Base-by-base conservation (phyloP, 306 rosid species). In the Vigna reflexopilosa region DNA sequence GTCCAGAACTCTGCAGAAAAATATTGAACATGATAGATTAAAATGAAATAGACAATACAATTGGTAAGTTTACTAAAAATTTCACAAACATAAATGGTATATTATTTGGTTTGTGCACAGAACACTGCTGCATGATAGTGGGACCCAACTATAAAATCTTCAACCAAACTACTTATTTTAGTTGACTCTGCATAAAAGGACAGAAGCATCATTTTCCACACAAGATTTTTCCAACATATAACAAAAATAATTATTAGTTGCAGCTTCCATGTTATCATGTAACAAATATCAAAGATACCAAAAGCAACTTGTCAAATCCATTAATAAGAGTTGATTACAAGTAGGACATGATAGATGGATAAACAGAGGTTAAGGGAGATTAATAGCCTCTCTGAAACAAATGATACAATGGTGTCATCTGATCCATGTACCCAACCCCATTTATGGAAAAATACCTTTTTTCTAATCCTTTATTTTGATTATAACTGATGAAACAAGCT, bases 1-100 rank as follows among this genome's bases (percentile, higher is more conserved):
- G 93, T 83, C 99, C 98, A 95, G 83, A 91, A 95, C 68, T 95
- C 99, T 93, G 94, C 82, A 87, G 67, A 66, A 90, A 77, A 62
- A 78, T 44, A 65, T 85, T 62, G 58, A 28, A 20, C 9, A 17
- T 30, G 56, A 70, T 61, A 36, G 68, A 49, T 17, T 66, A 70
- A 65, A 70, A 78, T 47, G 34, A 48, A 61, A 76, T 45, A 54
- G 72, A 45, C 68, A 42, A 49, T 42, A 28, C 40, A 57, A 57
- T 19, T 16, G 58, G 44, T 42, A 49, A 57, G 44, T 42, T 36
- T 34, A 70, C 50, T 34, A 62, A 16, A 40, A 40, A 7, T 7
- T 3, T 38, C 16, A 75, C 28, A 76, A 12, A 36, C n/a, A 81
- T 40, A 26, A 34, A 59, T 40, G 48, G 3, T 17, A 38, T 69